A percentile compares a stretch with the other conserved stretches of the same genome.
These are phyloP conservation scores for Viola pubescens DNA, from an alignment of 441 rosid species.

Conservation along the genomic window DNA sequence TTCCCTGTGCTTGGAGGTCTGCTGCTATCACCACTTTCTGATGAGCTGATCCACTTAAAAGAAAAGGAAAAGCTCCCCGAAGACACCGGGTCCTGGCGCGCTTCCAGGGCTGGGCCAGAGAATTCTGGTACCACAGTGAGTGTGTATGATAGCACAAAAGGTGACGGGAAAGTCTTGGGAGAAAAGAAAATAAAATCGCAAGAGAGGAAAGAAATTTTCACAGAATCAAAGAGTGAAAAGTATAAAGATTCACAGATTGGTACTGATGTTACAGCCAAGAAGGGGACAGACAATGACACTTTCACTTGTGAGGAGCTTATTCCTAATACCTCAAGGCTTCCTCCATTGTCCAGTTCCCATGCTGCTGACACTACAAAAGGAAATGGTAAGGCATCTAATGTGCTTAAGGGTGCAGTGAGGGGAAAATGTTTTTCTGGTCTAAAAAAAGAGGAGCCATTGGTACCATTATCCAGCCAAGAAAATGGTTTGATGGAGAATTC, in stretches of 20 bases:
- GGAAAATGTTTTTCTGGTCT: slow-evolving; percentile 25
- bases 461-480: slow-evolving; percentile 30
- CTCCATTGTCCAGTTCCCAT: slow-evolving; percentile 48
- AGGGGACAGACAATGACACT: slow-evolving; percentile 37
- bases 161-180: slow-evolving; percentile 30
- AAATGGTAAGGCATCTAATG: slow-evolving; percentile 26
- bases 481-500: slow-evolving; percentile 37
- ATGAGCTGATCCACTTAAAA: slow-evolving; percentile 32
- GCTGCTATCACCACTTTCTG: slow-evolving; percentile 59
- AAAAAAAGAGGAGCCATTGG: slow-evolving; percentile 29
- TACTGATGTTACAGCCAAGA: slow-evolving; percentile 26
- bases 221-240: slow-evolving; percentile 33
- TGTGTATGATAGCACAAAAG: slow-evolving; percentile 33
- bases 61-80: slow-evolving; percentile 26
- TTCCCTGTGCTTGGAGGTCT: slow-evolving; percentile 31
- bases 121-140: slow-evolving; percentile 24
- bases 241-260: slow-evolving; percentile 33
- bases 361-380: slow-evolving; percentile 30
- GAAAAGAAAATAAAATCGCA: slow-evolving; percentile 38
- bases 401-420: slow-evolving; percentile 24
- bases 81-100: slow-evolving; percentile 20
- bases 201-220: slow-evolving; percentile 32
- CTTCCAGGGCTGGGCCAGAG: slow-evolving; percentile 22
- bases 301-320: slow-evolving; percentile 62
- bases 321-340: slow-evolving; percentile 61